These are phyloP conservation scores for Arabidopsis lyrata DNA, from an alignment of 441 rosid species.

Conservation along the genomic window DNA sequence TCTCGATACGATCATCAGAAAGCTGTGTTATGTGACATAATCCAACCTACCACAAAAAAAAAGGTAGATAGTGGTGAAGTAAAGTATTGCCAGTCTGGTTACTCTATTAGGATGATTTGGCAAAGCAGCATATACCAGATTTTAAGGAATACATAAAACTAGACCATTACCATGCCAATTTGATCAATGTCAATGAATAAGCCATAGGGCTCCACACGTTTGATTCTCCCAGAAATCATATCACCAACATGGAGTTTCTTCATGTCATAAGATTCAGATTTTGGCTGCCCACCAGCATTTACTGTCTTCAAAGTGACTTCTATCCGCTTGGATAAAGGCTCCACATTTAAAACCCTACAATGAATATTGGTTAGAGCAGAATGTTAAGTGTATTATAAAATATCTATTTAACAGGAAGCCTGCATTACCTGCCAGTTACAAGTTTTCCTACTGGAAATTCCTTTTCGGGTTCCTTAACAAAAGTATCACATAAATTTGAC, in stretches of 20 bases:
- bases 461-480: constrained; percentile 68
- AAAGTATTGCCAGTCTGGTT: constrained; percentile 7
- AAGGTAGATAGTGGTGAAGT: constrained; percentile 8
- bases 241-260: constrained; percentile 70
- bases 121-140: constrained; percentile 21
- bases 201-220: constrained; percentile 86
- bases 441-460: constrained; percentile 94
- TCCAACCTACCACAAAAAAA: constrained; percentile 72
- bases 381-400: constrained; percentile 27
- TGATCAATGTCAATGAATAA: constrained; percentile 71
- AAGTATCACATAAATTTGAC: constrained; percentile 82
- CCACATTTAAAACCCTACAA: constrained; percentile 83
- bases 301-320: constrained; percentile 84
- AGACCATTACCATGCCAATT: constrained; percentile 71
- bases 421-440: constrained; percentile 74
- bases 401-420: constrained; percentile 23
- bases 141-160: constrained; percentile 13
- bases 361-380: constrained; percentile 45
- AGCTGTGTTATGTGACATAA: constrained; percentile 88
- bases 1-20: constrained; percentile 66
- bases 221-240: constrained; percentile 70
- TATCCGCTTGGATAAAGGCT: constrained; percentile 81
- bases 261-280: constrained; percentile 63
- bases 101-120: constrained; percentile 19
- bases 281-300: constrained; percentile 48